Evolutionary conservation across 306 rosid genomes (phyloP), one percentile per base, ranked within the genome.

Genomic region (Trifolium pratense): DNA sequence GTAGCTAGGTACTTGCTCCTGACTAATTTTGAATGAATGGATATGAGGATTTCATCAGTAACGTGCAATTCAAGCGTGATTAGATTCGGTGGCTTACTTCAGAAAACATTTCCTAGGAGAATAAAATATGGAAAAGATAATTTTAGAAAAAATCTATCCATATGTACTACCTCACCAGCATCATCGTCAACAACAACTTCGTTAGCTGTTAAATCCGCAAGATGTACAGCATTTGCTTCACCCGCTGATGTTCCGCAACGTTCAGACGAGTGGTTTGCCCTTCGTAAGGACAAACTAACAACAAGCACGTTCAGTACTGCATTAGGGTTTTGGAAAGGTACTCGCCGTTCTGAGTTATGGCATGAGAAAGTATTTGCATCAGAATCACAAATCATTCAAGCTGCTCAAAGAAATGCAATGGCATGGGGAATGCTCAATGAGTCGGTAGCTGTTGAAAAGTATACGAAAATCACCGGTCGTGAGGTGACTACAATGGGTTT

Each of bases 211-310:
- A 68, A 5, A 13, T 45, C 88, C 6, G 83, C 91, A 11, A 75
- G 95, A 5, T 76, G 82, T 18, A 36, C 80, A 1, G 86, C 80
- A 36, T 37, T 86, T 53, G 86, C 86, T 60, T 76, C 78, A 1
- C 84, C 49, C 0, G 82, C 88, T 0, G 84, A 88, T 43, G 81
- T 90, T 71, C 87, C 95, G 11, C 99, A 95, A 55, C 89, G 91
- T 1, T 95, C 99, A 2, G 93, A 90, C 0, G 99, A 95, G 81
- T 94, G 99, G 97, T 94, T 94, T 53, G 96, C 99, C 25, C 90
- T 91, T 51, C 95, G 99, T n/a, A 87, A 58, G 88, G 90, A 95
- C 82, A 95, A 66, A 80, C 89, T 95, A 45, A 95, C 97, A 16
- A 89, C 97, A 7, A 90, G 97, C 87, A 88, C 99, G 16, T 95